phyloP scores from a whole-genome alignment of 306 rosid genomes.

The Prunus mira region DNA sequence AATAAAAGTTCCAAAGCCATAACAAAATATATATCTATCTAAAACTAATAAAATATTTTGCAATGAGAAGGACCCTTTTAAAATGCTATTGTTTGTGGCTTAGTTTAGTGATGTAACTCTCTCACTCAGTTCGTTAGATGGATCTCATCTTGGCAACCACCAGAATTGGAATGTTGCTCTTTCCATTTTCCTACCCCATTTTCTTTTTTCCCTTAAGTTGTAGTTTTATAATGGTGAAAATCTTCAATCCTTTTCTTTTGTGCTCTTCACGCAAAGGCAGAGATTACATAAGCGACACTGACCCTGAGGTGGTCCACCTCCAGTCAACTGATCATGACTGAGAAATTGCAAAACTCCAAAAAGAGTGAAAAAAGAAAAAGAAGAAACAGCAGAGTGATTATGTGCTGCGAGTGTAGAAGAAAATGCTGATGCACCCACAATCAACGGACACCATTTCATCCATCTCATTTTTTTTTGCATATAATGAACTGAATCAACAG shows the following conservation, averaged over 20 bases:
- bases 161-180: constrained; percentile 11
- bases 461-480: neutral
- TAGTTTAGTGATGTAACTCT: no score
- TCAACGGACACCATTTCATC: neutral
- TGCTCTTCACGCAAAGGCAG: constrained; percentile 30
- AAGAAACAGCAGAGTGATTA: neutral
- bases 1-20: constrained; percentile 9
- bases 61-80: neutral
- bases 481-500: neutral
- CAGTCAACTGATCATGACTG: constrained; percentile 19
- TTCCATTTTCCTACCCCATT: neutral
- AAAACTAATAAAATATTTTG: neutral
- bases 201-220: neutral
- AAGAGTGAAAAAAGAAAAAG: neutral
- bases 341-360: neutral
- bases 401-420: neutral
- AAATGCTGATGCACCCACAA: neutral
- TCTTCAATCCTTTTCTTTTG: neutral
- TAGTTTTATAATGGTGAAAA: neutral
- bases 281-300: constrained; percentile 12
- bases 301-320: constrained; percentile 33
- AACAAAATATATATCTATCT: neutral
- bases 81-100: neutral
- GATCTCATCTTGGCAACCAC: neutral
- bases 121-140: neutral